Evolutionary conservation across 768 basidiomycete species (phyloP).

Genomic region (Lactifluus pinguis): DNA sequence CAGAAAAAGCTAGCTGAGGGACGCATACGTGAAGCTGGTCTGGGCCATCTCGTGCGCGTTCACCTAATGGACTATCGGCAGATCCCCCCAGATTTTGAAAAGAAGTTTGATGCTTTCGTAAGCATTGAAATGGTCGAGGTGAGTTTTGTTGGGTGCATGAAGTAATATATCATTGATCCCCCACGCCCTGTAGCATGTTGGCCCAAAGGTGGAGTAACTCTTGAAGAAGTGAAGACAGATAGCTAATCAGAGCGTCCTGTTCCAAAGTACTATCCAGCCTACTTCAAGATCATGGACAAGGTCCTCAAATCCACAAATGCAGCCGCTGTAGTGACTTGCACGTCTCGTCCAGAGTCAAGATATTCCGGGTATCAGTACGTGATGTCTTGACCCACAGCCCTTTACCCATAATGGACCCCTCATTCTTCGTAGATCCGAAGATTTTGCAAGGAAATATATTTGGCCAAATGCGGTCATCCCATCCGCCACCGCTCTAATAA

Average conservation of each 20-base stretch:
- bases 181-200: conserved; percentile 16
- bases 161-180: conserved; percentile 28
- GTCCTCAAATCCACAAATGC: conserved; percentile 45
- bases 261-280: conserved; percentile 40
- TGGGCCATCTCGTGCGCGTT: conserved; percentile 64
- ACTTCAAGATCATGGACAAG: conserved; percentile 38
- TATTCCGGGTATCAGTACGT: conserved; percentile 61
- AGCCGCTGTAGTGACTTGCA: conserved; percentile 58
- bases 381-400: background rate
- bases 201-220: conserved; percentile 11
- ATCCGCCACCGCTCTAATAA: conserved; percentile 72
- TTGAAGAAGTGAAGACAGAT: background rate
- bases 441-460: conserved; percentile 84
- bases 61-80: conserved; percentile 89
- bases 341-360: conserved; percentile 35
- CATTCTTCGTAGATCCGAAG: conserved; percentile 45
- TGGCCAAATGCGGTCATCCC: conserved; percentile 87
- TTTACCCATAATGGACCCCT: too few relatives aligned
- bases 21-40: conserved; percentile 62
- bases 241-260: background rate
- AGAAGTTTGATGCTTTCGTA: conserved; percentile 49
- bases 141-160: conserved; percentile 8
- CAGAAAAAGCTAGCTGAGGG: conserved; percentile 86
- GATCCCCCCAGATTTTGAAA: conserved; percentile 70
- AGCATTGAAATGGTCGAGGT: conserved; percentile 60